Conservation (phyloP, 371 early-diverging fungal genomes). For the Lichtheimia hyalospora region DNA sequence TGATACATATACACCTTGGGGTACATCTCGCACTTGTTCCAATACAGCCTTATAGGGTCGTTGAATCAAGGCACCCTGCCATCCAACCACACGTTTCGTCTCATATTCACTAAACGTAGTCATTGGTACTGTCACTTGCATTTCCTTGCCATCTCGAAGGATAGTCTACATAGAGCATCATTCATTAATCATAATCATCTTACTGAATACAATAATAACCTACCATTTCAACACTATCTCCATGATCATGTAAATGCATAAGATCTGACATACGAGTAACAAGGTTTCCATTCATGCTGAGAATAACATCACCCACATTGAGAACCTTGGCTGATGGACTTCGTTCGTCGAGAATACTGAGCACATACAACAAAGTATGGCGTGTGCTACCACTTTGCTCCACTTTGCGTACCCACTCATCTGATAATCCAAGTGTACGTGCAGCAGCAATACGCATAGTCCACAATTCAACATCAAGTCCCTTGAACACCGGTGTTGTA, state of each 20-base stretch:
- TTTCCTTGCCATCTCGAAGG: conserved; percentile 58
- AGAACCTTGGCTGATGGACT: conserved; percentile 59
- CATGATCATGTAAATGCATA: conserved; percentile 27
- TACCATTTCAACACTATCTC: conserved; percentile 48
- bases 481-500: conserved; percentile 41
- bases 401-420: conserved; percentile 76
- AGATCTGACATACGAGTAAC: conserved; percentile 76
- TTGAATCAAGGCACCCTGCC: conserved; percentile 87
- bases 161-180: conserved; percentile 30
- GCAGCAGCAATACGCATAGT: conserved; percentile 81
- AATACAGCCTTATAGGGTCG: conserved; percentile 80
- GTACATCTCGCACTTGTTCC: conserved; percentile 75
- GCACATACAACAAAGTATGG: conserved; percentile 70
- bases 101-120: conserved; percentile 53
- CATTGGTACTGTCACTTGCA: conserved; percentile 56
- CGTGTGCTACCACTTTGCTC: conserved; percentile 63
- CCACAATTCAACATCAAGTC: conserved; percentile 74
- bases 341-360: conserved; percentile 57
- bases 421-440: conserved; percentile 74
- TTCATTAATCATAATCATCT: background rate
- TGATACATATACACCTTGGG: conserved; percentile 75
- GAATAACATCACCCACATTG: conserved; percentile 84
- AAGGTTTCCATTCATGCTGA: conserved; percentile 70
- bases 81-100: conserved; percentile 66
- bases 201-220: background rate